Evolutionary conservation across 306 rosid genomes (phyloP).

Genomic region (Fagus crenata): DNA sequence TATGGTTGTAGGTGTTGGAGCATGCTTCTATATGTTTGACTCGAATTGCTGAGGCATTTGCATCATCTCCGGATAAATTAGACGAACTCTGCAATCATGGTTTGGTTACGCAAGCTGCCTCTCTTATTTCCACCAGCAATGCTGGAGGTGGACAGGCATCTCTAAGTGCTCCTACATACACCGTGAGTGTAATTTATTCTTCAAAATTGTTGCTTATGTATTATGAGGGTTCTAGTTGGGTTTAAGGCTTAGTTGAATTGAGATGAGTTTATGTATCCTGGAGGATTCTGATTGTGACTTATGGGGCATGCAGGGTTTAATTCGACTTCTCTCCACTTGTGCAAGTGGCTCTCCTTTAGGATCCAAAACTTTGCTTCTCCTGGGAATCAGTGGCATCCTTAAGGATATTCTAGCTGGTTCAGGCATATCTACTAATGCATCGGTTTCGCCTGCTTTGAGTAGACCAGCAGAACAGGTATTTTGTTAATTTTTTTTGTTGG

Average conservation of each 20-base stretch:
- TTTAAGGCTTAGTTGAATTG: background rate
- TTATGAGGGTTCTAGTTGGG: background rate
- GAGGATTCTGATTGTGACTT: conserved; percentile 31
- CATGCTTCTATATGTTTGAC: conserved; percentile 98
- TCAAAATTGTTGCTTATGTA: conserved; percentile 5
- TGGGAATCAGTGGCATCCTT: conserved; percentile 93
- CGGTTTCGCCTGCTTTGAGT: conserved; percentile 90
- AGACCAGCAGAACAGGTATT: conserved; percentile 91
- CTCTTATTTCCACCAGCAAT: conserved; percentile 89
- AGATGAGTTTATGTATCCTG: background rate
- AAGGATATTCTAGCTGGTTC: conserved; percentile 87
- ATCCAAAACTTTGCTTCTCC: conserved; percentile 80
- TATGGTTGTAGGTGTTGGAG: conserved; percentile 77
- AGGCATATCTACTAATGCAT: conserved; percentile 67
- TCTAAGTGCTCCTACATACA: conserved; percentile 89
- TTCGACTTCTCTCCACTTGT: conserved; percentile 94
- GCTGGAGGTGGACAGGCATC: conserved; percentile 98
- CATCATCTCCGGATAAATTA: conserved; percentile 85
- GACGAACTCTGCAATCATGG: conserved; percentile 95
- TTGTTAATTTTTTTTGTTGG: background rate
- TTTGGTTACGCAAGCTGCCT: conserved; percentile 87
- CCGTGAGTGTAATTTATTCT: conserved; percentile 50
- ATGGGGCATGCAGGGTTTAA: conserved; percentile 71
- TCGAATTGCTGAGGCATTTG: conserved; percentile 98
- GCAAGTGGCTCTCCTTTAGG: conserved; percentile 99